phyloP scores from a whole-genome alignment of 768 basidiomycete genomes.

The Tylopilus rubrobrunneus region DNA sequence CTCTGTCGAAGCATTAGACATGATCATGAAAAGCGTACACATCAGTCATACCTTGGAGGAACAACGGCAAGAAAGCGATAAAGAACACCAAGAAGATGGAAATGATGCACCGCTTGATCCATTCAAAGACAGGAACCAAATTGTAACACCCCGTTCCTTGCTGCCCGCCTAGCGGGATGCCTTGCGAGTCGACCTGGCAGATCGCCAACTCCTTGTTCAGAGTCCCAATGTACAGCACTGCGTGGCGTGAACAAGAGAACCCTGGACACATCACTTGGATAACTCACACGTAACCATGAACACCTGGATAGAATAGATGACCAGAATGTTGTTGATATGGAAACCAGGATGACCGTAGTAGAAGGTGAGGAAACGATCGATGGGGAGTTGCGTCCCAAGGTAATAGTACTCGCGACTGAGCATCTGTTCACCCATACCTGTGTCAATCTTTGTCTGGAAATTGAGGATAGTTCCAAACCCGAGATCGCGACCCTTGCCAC shows the following conservation, averaged over 20 bases:
- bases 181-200: slow-evolving; percentile 78
- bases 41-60: slow-evolving; percentile 73
- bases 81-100: slow-evolving; percentile 99
- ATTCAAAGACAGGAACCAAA: slow-evolving; percentile 93
- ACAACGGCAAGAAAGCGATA: slow-evolving; percentile 94
- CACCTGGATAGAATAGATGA: slow-evolving; percentile 95
- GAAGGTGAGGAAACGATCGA: slow-evolving; percentile 98
- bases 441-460: slow-evolving; percentile 99
- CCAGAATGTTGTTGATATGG: slow-evolving; percentile 99
- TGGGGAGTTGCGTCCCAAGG: slow-evolving; percentile 93
- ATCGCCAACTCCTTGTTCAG: slow-evolving; percentile 91
- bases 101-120: slow-evolving; percentile 95
- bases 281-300: slow-evolving; percentile 92
- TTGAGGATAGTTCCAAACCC: slow-evolving; percentile 99
- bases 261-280: not conserved
- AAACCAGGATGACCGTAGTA: slow-evolving; percentile 99
- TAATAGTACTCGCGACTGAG: slow-evolving; percentile 99
- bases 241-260: slow-evolving; percentile 8
- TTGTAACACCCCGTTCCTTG: slow-evolving; percentile 82
- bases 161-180: slow-evolving; percentile 79
- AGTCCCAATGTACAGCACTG: slow-evolving; percentile 92
- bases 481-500: slow-evolving; percentile 98
- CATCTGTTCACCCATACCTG: slow-evolving; percentile 99
- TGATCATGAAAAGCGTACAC: not conserved
- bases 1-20: slow-evolving; percentile 46